Evolutionary conservation across 2,329 filamentous ascomycete species (phyloP).

Genomic region (Cladosporium sp.): DNA sequence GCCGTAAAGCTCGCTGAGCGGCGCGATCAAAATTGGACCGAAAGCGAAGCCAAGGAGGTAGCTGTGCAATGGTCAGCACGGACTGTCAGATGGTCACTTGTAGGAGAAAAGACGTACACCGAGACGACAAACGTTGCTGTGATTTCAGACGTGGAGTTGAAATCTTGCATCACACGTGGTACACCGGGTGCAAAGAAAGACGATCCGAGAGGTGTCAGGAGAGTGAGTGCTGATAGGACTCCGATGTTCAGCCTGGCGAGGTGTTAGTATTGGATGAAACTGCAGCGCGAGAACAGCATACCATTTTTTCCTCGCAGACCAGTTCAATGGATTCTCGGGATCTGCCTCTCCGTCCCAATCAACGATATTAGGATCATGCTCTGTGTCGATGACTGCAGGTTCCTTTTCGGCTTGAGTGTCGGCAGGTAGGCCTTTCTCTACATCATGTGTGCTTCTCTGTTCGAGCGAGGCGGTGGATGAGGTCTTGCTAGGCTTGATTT

Average conservation of each 20-base stretch:
- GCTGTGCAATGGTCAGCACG: not conserved
- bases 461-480: not conserved
- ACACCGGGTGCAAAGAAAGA: slow-evolving; percentile 50
- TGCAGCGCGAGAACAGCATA: not conserved
- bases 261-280: not conserved
- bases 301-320: slow-evolving; percentile 41
- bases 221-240: slow-evolving; percentile 44
- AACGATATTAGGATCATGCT: slow-evolving; percentile 31
- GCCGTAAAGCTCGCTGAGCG: slow-evolving; percentile 47
- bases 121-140: slow-evolving; percentile 50
- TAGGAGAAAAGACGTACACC: slow-evolving; percentile 28
- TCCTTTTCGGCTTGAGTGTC: not conserved
- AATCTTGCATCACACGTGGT: slow-evolving; percentile 42
- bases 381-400: slow-evolving; percentile 36
- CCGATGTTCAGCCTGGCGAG: slow-evolving; percentile 39
- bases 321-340: slow-evolving; percentile 33
- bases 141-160: slow-evolving; percentile 48
- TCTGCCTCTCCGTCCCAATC: slow-evolving; percentile 25
- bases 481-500: not conserved
- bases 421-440: slow-evolving; percentile 12
- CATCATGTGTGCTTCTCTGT: not conserved
- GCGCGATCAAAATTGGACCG: slow-evolving; percentile 51
- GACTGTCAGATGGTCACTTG: slow-evolving; percentile 33
- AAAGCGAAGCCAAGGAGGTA: slow-evolving; percentile 51
- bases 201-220: slow-evolving; percentile 51